phyloP scores from a whole-genome alignment of 75 land plant genomes.

The Selaginella moellendorffii region DNA sequence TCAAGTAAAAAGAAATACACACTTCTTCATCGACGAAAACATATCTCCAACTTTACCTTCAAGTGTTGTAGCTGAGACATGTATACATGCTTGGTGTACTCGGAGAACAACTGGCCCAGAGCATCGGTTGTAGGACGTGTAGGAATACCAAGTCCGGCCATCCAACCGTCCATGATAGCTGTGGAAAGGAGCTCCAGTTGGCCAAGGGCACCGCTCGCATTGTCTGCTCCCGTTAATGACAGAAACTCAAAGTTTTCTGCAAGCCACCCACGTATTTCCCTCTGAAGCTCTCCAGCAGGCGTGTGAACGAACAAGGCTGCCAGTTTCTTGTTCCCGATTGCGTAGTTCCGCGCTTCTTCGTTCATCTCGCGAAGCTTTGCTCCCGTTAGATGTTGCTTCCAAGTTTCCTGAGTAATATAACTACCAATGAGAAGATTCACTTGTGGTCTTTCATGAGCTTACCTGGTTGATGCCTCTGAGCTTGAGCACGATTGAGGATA shows the following conservation, averaged over 20 bases:
- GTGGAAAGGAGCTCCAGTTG: conserved; percentile 7
- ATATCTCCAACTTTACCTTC: background rate
- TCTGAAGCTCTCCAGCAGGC: conserved; percentile 5
- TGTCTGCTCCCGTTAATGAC: background rate
- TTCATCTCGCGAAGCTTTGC: conserved; percentile 1
- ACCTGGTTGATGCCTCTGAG: conserved; percentile 8
- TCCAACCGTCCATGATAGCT: conserved; percentile 7
- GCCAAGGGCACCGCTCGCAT: background rate
- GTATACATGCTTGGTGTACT: conserved; percentile 7
- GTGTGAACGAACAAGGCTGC: conserved; percentile 7
- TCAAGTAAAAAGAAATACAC: background rate
- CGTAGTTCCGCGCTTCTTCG: conserved; percentile 5
- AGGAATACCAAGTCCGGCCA: conserved; percentile 7
- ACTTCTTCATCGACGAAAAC: background rate
- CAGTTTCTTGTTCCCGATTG: conserved; percentile 4
- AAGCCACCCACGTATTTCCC: background rate
- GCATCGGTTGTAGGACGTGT: conserved; percentile 6
- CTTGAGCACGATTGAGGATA: conserved; percentile 7
- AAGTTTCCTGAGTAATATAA: background rate
- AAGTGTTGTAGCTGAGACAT: conserved; percentile 1
- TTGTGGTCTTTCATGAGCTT: background rate
- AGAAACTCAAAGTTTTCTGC: conserved; percentile 6
- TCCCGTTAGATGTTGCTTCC: conserved; percentile 7
- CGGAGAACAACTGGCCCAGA: background rate
- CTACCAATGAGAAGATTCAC: background rate